Conservation (phyloP, 805 yeast genomes). For the Hanseniaspora meyeri region DNA sequence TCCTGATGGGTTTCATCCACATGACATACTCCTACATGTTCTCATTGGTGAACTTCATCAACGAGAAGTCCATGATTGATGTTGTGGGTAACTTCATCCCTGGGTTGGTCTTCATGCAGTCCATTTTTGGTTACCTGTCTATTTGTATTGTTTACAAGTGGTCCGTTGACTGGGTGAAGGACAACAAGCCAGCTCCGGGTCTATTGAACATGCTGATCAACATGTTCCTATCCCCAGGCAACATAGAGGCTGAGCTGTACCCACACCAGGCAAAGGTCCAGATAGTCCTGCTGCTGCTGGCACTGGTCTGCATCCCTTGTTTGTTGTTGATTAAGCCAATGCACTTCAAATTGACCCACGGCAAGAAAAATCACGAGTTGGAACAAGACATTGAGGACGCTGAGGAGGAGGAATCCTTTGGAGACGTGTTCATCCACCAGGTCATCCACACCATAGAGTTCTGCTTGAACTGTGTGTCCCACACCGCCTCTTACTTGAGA, state of each 20-base stretch:
- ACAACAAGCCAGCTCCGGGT: constrained; percentile 56
- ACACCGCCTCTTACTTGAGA: constrained; percentile 66
- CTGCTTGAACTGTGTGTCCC: constrained; percentile 67
- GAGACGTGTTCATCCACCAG: constrained; percentile 66
- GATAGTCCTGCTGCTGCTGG: constrained; percentile 42
- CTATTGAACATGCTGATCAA: constrained; percentile 61
- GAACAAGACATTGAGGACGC: constrained; percentile 18
- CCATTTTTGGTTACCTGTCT: constrained; percentile 60
- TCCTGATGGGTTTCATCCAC: constrained; percentile 62
- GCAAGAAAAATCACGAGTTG: constrained; percentile 9
- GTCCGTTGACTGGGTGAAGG: constrained; percentile 57
- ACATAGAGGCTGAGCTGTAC: constrained; percentile 50
- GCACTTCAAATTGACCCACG: constrained; percentile 26
- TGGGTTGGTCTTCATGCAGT: constrained; percentile 61
- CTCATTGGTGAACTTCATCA: constrained; percentile 50
- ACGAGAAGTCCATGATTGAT: constrained; percentile 49
- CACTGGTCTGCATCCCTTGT: constrained; percentile 66
- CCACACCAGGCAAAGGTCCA: constrained; percentile 55
- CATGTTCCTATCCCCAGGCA: constrained; percentile 67
- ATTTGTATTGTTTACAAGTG: constrained; percentile 61
- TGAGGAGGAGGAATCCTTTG: constrained; percentile 38
- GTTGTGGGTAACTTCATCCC: constrained; percentile 64
- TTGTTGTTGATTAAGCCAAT: constrained; percentile 55
- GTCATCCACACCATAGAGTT: constrained; percentile 73
- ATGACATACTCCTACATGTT: constrained; percentile 61